These are phyloP conservation scores for Trichoderma gamsii DNA, from an alignment of 495 filamentous ascomycete species.

Conservation along the genomic window DNA sequence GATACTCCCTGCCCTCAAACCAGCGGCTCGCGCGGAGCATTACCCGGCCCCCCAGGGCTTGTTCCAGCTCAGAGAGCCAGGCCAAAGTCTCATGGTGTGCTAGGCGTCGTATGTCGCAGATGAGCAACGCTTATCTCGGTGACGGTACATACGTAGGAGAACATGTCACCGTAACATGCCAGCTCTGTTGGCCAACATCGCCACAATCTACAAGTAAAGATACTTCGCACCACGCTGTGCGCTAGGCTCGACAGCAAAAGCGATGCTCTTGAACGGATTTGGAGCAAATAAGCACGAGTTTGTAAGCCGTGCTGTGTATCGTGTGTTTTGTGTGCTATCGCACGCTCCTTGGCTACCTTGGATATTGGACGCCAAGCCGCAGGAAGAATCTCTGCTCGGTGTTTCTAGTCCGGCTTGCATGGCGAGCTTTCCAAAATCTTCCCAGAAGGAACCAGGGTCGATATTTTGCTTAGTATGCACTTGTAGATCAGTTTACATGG, in stretches of 20 bases:
- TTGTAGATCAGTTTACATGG: neutral
- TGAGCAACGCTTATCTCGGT: conserved; percentile 3
- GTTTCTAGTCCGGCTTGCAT: neutral
- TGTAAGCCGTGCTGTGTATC: no score
- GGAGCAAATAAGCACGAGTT: no score
- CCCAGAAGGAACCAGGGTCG: neutral
- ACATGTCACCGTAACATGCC: neutral
- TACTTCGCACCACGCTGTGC: neutral
- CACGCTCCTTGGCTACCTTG: neutral
- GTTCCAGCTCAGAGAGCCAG: neutral
- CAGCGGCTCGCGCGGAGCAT: conserved; percentile 5
- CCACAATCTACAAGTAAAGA: neutral
- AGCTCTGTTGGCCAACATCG: neutral
- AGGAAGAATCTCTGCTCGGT: neutral
- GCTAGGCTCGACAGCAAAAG: neutral
- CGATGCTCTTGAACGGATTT: neutral
- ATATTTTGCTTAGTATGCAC: no score
- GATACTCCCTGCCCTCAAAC: neutral
- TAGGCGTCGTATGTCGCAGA: neutral
- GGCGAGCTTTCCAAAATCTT: neutral
- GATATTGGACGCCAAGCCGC: conserved; percentile 9
- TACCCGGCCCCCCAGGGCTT: neutral
- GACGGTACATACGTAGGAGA: neutral
- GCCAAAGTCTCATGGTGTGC: neutral
- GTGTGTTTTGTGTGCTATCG: neutral